Conservation (phyloP, 768 basidiomycete species). For the Steccherinum ochraceum region DNA sequence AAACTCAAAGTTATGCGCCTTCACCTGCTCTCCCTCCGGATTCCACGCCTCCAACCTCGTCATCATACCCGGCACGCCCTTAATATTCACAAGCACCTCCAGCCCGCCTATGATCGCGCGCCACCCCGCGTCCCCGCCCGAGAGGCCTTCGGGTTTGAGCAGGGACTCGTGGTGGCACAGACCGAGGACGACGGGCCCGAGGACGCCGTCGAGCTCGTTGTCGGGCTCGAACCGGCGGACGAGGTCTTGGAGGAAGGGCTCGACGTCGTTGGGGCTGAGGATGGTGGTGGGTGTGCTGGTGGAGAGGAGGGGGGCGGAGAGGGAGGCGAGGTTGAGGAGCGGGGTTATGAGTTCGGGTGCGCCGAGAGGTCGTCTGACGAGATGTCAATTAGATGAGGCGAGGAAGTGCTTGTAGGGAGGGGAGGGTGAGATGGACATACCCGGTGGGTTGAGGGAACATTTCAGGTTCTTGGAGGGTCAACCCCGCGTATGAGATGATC, state of each 20-base stretch:
- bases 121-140: conserved; percentile 76
- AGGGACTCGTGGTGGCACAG: conserved; percentile 62
- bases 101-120: conserved; percentile 78
- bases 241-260: conserved; percentile 80
- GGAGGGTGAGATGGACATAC: conserved; percentile 38
- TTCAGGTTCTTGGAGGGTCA: conserved; percentile 84
- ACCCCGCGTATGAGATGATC: conserved; percentile 82
- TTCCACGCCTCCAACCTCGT: conserved; percentile 72
- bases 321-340: conserved; percentile 67
- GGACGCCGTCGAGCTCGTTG: conserved; percentile 68
- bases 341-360: conserved; percentile 74
- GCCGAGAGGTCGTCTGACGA: conserved; percentile 59
- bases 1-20: conserved; percentile 55
- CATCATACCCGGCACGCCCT: conserved; percentile 78
- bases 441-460: conserved; percentile 89
- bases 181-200: conserved; percentile 65
- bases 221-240: conserved; percentile 74
- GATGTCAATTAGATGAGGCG: background rate
- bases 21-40: conserved; percentile 40
- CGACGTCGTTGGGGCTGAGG: conserved; percentile 63
- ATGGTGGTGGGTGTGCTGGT: conserved; percentile 39
- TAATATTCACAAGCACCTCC: conserved; percentile 73
- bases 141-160: conserved; percentile 60
- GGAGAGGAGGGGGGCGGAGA: conserved; percentile 59
- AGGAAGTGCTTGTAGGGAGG: background rate